Conservation (phyloP, 176 grass and related monocot species). For the Lolium rigidum region DNA sequence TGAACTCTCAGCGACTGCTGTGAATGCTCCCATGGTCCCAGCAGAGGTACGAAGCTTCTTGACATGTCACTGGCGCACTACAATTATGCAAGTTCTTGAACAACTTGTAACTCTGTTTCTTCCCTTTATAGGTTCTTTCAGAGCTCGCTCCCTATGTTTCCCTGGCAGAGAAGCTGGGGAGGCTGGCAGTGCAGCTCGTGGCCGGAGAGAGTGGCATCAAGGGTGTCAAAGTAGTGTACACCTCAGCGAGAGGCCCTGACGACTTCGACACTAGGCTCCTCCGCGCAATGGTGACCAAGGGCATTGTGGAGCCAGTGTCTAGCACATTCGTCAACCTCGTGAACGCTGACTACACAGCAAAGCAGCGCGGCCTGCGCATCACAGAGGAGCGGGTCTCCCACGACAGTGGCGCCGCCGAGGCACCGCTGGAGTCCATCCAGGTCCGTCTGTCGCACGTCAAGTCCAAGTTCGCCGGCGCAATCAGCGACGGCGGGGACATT, state of each 20-base stretch:
- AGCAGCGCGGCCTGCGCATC: conserved; percentile 84
- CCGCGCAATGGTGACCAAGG: conserved; percentile 91
- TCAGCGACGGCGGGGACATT: conserved; percentile 68
- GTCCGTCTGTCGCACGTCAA: conserved; percentile 69
- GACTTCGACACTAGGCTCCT: conserved; percentile 90
- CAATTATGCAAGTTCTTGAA: neutral
- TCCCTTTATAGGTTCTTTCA: conserved; percentile 57
- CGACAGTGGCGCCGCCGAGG: conserved; percentile 57
- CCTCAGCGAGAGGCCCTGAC: conserved; percentile 65
- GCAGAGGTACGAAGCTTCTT: conserved; percentile 58
- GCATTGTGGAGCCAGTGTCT: conserved; percentile 90
- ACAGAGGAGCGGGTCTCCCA: conserved; percentile 73
- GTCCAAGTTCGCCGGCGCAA: conserved; percentile 75
- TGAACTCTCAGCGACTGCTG: conserved; percentile 80
- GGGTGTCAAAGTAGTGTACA: conserved; percentile 85
- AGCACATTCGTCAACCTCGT: conserved; percentile 81
- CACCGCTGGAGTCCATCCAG: conserved; percentile 75
- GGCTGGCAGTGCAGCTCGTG: conserved; percentile 88
- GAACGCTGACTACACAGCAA: conserved; percentile 89
- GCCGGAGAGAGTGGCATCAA: conserved; percentile 82
- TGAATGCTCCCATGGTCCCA: conserved; percentile 99
- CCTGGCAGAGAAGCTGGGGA: conserved; percentile 92
- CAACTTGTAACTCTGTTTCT: neutral
- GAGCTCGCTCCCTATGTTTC: conserved; percentile 89
- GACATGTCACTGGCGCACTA: neutral